These are phyloP conservation scores for Crithidia mellificae DNA, from an alignment of 208 protist species.

Conservation along the genomic window DNA sequence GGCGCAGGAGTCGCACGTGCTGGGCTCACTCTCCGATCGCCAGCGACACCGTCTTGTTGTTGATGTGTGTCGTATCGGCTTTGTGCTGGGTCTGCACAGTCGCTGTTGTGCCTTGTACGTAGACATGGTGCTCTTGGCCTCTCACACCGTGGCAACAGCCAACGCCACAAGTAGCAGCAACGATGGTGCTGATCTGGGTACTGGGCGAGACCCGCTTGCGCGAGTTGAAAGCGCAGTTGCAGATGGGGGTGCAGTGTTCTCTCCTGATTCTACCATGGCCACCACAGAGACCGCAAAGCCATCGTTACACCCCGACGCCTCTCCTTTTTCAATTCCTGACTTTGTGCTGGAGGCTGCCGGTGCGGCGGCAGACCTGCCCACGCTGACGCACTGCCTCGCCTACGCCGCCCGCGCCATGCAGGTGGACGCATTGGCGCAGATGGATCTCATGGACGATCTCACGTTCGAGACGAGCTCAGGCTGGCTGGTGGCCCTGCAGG, in stretches of 20 bases:
- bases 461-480: background rate
- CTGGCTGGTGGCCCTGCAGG: constrained; percentile 19
- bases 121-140: constrained; percentile 13
- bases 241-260: background rate
- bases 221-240: too few species aligned
- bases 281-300: background rate
- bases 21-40: constrained; percentile 8
- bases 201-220: too few species aligned
- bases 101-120: constrained; percentile 31
- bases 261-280: background rate
- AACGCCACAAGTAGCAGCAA: background rate
- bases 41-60: constrained; percentile 28
- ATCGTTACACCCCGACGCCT: background rate
- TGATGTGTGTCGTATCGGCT: constrained; percentile 28
- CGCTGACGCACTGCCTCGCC: constrained; percentile 19
- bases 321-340: constrained; percentile 11
- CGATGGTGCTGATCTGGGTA: background rate
- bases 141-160: too few species aligned
- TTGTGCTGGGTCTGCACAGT: constrained; percentile 27
- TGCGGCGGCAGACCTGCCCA: constrained; percentile 22
- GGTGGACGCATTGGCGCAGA: background rate
- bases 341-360: constrained; percentile 36
- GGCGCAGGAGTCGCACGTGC: constrained; percentile 19
- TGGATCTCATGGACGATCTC: background rate
- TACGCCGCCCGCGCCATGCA: background rate